Evolutionary conservation across 2,329 filamentous ascomycete species (phyloP).

Genomic region (Sclerotinia sclerotiorum): DNA sequence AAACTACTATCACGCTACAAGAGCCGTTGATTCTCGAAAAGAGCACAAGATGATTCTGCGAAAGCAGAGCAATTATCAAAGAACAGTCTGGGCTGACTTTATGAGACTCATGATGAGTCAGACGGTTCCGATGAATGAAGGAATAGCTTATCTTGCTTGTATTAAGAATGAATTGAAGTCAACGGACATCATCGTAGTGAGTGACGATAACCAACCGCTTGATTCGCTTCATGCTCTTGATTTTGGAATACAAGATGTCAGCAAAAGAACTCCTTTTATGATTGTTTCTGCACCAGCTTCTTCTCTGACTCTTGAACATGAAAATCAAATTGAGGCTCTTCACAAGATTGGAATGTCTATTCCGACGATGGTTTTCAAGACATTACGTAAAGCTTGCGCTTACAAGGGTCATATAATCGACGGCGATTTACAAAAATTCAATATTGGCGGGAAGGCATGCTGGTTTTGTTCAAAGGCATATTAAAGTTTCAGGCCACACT

Average conservation of each 20-base stretch:
- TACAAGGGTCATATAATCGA: constrained; percentile 3
- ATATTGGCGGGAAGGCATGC: constrained; percentile 5
- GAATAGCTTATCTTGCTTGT: constrained; percentile 12
- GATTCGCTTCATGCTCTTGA: background rate
- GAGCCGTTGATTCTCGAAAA: background rate
- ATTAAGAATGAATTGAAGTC: background rate
- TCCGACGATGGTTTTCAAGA: background rate
- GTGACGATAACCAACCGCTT: background rate
- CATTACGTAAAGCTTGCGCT: background rate
- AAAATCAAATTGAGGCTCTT: background rate
- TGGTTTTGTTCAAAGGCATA: constrained; percentile 6
- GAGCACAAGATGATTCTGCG: background rate
- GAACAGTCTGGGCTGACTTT: constrained; percentile 13
- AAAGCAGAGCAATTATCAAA: background rate
- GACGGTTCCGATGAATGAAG: constrained; percentile 16
- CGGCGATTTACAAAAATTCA: background rate
- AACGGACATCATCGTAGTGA: constrained; percentile 4
- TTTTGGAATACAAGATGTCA: constrained; percentile 11
- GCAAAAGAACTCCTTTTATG: constrained; percentile 2
- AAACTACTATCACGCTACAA: background rate
- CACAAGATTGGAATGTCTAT: constrained; percentile 18
- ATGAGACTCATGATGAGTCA: constrained; percentile 19
- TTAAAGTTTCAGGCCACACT: background rate
- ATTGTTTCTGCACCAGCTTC: background rate
- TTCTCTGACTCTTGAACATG: background rate